These are phyloP conservation scores for Serendipita indica DNA, from an alignment of 768 basidiomycete species.

Conservation along the genomic window DNA sequence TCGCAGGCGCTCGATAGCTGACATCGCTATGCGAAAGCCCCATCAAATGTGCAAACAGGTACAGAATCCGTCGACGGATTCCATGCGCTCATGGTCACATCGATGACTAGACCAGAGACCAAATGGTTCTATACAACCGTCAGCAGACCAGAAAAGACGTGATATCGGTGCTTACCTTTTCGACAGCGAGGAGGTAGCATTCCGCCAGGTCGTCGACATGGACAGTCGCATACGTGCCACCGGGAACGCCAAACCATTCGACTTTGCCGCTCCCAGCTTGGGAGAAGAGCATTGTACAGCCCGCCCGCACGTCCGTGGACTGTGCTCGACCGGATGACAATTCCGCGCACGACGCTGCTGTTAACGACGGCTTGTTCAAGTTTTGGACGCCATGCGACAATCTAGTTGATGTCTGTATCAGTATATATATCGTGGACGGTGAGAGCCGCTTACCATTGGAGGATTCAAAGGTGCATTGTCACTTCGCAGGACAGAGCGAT, in stretches of 20 bases:
- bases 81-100: constrained; percentile 26
- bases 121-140: constrained; percentile 14
- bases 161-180: constrained; percentile 21
- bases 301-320: constrained; percentile 32
- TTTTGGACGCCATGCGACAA: constrained; percentile 23
- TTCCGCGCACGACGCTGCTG: constrained; percentile 25
- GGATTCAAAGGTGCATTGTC: constrained; percentile 24
- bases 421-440: constrained; percentile 25
- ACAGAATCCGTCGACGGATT: constrained; percentile 30
- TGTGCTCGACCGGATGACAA: constrained; percentile 32
- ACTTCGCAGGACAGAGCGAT: constrained; percentile 21
- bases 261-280: constrained; percentile 22
- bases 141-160: not conserved
- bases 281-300: constrained; percentile 24
- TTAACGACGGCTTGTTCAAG: constrained; percentile 23
- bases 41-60: constrained; percentile 25
- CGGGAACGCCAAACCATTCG: constrained; percentile 25
- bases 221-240: constrained; percentile 24
- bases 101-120: constrained; percentile 28
- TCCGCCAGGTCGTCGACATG: constrained; percentile 36
- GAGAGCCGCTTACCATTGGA: constrained; percentile 15
- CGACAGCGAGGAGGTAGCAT: constrained; percentile 27
- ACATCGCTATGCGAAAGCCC: constrained; percentile 17
- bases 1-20: not conserved
- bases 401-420: constrained; percentile 8